Evolutionary conservation across 352 stramenopile species (phyloP), one percentile per base, ranked within the genome.

Genomic region (Globisporangium sylvaticum): DNA sequence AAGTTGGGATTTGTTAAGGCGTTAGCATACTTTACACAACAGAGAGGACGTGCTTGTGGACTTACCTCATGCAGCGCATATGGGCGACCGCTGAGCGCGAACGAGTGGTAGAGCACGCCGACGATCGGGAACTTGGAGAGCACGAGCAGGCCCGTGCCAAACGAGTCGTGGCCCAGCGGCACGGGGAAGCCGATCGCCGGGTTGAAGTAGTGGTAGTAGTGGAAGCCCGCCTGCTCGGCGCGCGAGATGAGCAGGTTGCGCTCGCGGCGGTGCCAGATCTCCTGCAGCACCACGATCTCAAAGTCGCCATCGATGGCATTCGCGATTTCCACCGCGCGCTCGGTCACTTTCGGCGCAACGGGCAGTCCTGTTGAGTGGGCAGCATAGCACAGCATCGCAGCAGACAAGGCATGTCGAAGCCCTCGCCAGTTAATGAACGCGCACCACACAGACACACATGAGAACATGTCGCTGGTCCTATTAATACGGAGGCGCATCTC

Each of bases 131-230:
- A 88, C 57, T 84, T 88, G 52, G 86, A 92, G 42, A 94, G 69
- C 55, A 91, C 80, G 18, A 94, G 73, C 66, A 94, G 70, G 18
- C 86, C 86, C 55, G 86, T 94, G 58, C 86, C 86, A 56, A 94
- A 94, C 18, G 79, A 81, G 62, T 92, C 86, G 6, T 84, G 67
- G 5, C 83, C 84, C 27, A 92, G 71, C 10, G 86, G 86, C 25
- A 92, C 74, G 0, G 86, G 86, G 65, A 94, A 94, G 9, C 86
- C 86, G 39, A 92, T 84, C 5, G 83, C 83, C 46, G 86, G 72
- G 65, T 91, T 88, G 56, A 94, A 94, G 77, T 94, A 94, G 73
- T 94, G 86, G 71, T 91, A 91, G 69, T 88, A 94, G 48, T 80
- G 65, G 67, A 90, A 89, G 0, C 86, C 86, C 5, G 69, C 77